Evolutionary conservation across 768 basidiomycete species (phyloP).

Genomic region (Paxillus rubicundulus): DNA sequence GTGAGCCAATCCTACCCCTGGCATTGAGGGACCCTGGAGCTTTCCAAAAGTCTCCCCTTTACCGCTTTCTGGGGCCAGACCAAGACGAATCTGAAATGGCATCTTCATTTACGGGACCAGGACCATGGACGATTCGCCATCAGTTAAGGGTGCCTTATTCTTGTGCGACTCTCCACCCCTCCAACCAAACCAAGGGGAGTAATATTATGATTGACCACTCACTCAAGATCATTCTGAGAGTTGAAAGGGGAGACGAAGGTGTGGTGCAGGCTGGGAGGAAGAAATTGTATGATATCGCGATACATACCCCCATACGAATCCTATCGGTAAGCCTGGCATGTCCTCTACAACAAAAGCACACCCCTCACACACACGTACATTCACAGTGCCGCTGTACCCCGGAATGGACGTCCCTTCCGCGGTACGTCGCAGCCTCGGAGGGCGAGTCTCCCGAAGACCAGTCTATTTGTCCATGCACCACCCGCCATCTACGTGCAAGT

Average conservation of each 20-base stretch:
- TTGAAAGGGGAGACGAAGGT: slow-evolving; percentile 70
- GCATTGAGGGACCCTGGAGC: slow-evolving; percentile 64
- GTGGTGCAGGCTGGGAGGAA: slow-evolving; percentile 69
- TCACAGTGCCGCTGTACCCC: slow-evolving; percentile 76
- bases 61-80: slow-evolving; percentile 45
- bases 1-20: slow-evolving; percentile 72
- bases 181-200: slow-evolving; percentile 57
- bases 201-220: slow-evolving; percentile 74
- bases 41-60: slow-evolving; percentile 64
- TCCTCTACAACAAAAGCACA: background rate
- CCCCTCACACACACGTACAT: background rate
- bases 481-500: background rate
- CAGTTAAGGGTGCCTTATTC: slow-evolving; percentile 66
- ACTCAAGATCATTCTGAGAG: slow-evolving; percentile 79
- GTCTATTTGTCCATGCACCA: slow-evolving; percentile 45
- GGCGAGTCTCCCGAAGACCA: slow-evolving; percentile 4
- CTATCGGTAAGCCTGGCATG: slow-evolving; percentile 62
- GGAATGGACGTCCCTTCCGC: slow-evolving; percentile 76
- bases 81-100: slow-evolving; percentile 55
- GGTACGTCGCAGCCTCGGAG: slow-evolving; percentile 50
- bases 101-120: slow-evolving; percentile 67
- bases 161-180: slow-evolving; percentile 64
- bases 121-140: slow-evolving; percentile 83
- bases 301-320: slow-evolving; percentile 83
- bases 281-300: slow-evolving; percentile 84